These are phyloP conservation scores for Penicillium sp. DNA, from an alignment of 2,329 filamentous ascomycete genomes.

Conservation along the genomic window DNA sequence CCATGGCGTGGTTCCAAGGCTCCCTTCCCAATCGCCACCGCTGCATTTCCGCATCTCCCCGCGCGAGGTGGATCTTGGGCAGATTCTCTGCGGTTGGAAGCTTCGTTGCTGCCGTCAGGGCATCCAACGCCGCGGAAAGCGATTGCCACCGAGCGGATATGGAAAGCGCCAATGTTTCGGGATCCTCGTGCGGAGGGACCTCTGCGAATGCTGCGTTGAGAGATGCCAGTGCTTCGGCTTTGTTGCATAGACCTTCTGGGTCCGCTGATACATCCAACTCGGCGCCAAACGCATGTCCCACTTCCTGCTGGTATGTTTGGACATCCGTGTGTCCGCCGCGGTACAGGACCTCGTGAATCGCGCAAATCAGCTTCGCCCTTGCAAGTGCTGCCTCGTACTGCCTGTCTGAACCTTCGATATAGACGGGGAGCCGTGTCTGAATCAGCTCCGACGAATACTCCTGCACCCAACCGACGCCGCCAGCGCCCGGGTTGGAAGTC, in stretches of 20 bases:
- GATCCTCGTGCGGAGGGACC: constrained; percentile 31
- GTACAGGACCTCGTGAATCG: constrained; percentile 62
- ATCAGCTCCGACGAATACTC: constrained; percentile 59
- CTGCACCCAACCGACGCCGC: constrained; percentile 61
- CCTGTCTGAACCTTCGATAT: constrained; percentile 51
- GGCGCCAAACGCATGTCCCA: constrained; percentile 46
- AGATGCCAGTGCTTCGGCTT: constrained; percentile 61
- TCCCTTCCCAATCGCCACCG: constrained; percentile 56
- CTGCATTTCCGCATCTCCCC: constrained; percentile 61
- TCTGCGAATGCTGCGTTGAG: constrained; percentile 56
- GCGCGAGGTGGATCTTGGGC: constrained; percentile 57
- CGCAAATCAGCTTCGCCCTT: constrained; percentile 60
- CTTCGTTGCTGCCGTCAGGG: constrained; percentile 57
- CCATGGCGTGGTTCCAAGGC: constrained; percentile 47
- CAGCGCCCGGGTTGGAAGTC: constrained; percentile 43
- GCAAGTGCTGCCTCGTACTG: constrained; percentile 59
- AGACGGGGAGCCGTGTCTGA: constrained; percentile 58
- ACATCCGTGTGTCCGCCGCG: constrained; percentile 55
- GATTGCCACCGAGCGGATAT: constrained; percentile 55
- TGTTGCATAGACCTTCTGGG: constrained; percentile 56
- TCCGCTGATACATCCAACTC: constrained; percentile 48
- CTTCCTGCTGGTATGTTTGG: constrained; percentile 56
- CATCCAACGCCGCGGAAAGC: constrained; percentile 55
- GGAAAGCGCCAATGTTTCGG: constrained; percentile 34
- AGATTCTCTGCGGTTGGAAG: constrained; percentile 55